Evolutionary conservation across 306 rosid species (phyloP), one percentile per base, ranked within the genome.

Genomic region (Castanea crenata): DNA sequence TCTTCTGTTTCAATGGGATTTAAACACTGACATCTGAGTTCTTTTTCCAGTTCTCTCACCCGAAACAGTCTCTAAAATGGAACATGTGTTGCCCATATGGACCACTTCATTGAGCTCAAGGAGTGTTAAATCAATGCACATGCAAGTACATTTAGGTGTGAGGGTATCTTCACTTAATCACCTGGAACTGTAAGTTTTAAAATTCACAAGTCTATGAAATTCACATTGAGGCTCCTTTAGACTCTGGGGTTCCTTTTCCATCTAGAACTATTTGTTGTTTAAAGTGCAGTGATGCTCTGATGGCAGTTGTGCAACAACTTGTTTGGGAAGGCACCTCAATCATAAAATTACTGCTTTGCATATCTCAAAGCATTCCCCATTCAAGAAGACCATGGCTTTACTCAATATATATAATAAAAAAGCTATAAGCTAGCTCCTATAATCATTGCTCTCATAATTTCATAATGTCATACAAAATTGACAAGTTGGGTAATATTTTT

Each of bases 31-130:
- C 74, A 81, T 85, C 91, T 88, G 85, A 86, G 58, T 83, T 78
- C 61, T 85, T 78, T 90, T 86, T 79, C 87, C 98, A 92, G 97
- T 92, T 88, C 90, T 91, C 85, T 85, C 95, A 32, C 97, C 97
- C 77, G 78, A 87, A 84, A 93, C 91, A 90, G 97, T 94, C 78
- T 92, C 97, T 70, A 81, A 83, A 64, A 79, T 74, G 90, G 99
- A 94, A 87, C 91, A 88, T 81, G 79, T 94, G 83, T 88, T 92
- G 81, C 97, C 97, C 19, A 2, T 79, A 65, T 82, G 86, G 89
- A 72, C 83, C 73, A 83, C 78, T 75, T 76, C 85, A 23, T 82
- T 83, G 94, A 83, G 85, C 79, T 88, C 89, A 83, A 90, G 87
- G 88, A 74, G 74, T 32, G 63, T 82, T 19, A 76, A 80, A 71